Evolutionary conservation across 257 asterid genomes (phyloP).

Genomic region (Cordia subcordata): DNA sequence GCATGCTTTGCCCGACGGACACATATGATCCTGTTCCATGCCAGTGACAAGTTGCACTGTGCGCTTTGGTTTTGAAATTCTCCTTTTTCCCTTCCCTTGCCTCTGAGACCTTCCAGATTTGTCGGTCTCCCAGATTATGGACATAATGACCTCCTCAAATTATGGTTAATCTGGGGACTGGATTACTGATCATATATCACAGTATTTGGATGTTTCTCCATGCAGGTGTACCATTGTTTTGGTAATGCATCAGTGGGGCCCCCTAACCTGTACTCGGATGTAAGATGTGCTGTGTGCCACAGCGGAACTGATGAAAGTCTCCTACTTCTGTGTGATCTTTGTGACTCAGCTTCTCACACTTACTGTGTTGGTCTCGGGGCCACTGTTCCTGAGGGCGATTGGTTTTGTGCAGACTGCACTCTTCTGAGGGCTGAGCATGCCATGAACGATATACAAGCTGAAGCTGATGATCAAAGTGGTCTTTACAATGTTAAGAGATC

Average conservation of each 20-base stretch:
- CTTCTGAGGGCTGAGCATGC: slow-evolving; percentile 52
- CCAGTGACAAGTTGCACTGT: too few relatives aligned
- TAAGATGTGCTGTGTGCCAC: slow-evolving; percentile 47
- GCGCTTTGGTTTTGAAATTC: too few relatives aligned
- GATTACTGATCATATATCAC: background rate
- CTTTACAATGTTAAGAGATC: slow-evolving; percentile 5
- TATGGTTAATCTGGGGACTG: too few relatives aligned
- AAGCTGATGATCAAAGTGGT: slow-evolving; percentile 20
- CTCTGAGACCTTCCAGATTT: too few relatives aligned
- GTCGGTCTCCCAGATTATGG: too few relatives aligned
- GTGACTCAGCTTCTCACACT: slow-evolving; percentile 68
- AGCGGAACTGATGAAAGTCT: slow-evolving; percentile 40
- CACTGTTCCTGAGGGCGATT: slow-evolving; percentile 74
- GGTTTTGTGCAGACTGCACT: slow-evolving; percentile 74
- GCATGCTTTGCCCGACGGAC: too few relatives aligned
- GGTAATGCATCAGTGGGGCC: slow-evolving; percentile 55
- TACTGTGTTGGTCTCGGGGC: slow-evolving; percentile 64
- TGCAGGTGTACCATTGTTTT: slow-evolving; percentile 41
- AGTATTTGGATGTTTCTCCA: slow-evolving; percentile 8
- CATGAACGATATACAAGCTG: slow-evolving; percentile 27
- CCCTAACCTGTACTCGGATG: slow-evolving; percentile 40
- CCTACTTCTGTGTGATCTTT: slow-evolving; percentile 69
- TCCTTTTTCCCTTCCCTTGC: too few relatives aligned
- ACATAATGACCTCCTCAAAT: too few relatives aligned
- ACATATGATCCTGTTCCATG: too few relatives aligned